Conservation (phyloP, 768 basidiomycete species). For the Chalciporus piperatus region DNA sequence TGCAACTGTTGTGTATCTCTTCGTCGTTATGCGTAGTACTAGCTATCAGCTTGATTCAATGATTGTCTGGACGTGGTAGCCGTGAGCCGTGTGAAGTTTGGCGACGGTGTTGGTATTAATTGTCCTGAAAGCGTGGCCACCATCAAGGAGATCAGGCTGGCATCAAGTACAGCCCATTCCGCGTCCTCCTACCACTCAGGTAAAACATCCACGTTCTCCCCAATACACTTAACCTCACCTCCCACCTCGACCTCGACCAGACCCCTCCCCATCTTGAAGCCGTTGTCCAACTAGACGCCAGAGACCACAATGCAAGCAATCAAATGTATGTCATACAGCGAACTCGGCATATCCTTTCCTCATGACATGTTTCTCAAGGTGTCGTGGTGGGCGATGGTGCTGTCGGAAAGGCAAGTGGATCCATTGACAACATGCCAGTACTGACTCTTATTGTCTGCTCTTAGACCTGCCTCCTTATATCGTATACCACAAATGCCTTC, state of each 20-base stretch:
- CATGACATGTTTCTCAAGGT: conserved; percentile 49
- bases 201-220: background rate
- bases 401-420: conserved; percentile 81
- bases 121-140: conserved; percentile 11
- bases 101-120: conserved; percentile 12
- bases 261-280: conserved; percentile 4
- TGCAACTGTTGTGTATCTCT: conserved; percentile 28
- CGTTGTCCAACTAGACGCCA: conserved; percentile 15
- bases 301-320: conserved; percentile 74
- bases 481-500: conserved; percentile 98
- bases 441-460: conserved; percentile 11
- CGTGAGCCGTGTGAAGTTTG: conserved; percentile 21
- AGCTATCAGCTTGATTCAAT: conserved; percentile 2
- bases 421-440: conserved; percentile 3
- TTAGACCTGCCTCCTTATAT: conserved; percentile 97
- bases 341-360: conserved; percentile 26
- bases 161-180: conserved; percentile 24
- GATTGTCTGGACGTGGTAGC: background rate
- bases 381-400: conserved; percentile 99
- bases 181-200: conserved; percentile 11
- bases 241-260: conserved; percentile 12
- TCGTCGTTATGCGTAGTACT: conserved; percentile 2
- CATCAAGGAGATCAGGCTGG: conserved; percentile 30
- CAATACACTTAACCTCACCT: conserved; percentile 8
- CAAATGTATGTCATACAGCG: conserved; percentile 62